Conservation (phyloP, 2,329 filamentous ascomycete genomes). For the Hymenoscyphus scutula region DNA sequence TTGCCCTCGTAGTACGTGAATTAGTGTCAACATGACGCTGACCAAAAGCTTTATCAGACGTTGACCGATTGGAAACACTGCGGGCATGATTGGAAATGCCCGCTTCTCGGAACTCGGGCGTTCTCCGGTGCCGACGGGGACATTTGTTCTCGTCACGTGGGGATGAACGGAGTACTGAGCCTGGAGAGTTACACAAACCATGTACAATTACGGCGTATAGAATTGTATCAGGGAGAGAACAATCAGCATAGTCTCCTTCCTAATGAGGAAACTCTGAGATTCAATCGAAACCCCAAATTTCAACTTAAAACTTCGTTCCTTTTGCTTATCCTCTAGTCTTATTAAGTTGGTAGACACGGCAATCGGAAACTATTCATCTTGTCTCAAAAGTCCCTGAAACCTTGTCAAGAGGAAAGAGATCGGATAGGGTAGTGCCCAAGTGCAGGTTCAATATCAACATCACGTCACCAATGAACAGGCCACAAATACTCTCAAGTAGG, state of each 20-base stretch:
- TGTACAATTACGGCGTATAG: neutral
- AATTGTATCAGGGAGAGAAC: neutral
- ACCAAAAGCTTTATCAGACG: conserved; percentile 10
- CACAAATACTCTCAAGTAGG: neutral
- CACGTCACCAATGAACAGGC: neutral
- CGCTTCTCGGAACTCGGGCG: neutral
- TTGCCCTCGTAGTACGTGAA: neutral
- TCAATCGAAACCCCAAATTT: neutral
- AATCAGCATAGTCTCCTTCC: neutral
- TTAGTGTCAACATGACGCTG: conserved; percentile 1
- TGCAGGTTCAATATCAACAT: neutral
- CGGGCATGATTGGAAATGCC: neutral
- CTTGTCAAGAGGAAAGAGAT: neutral
- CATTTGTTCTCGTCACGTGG: too few relatives aligned
- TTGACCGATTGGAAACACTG: neutral
- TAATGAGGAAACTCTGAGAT: neutral
- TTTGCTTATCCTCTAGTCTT: neutral
- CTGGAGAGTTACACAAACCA: neutral
- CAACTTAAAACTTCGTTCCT: neutral
- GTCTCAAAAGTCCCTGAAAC: neutral
- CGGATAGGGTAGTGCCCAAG: neutral
- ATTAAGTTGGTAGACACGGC: neutral
- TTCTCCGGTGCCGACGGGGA: neutral
- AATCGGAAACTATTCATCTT: neutral
- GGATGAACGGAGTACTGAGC: too few relatives aligned